Base-by-base conservation (phyloP, 108 stramenopile genomes). In the Nannochloropsis oceanica region DNA sequence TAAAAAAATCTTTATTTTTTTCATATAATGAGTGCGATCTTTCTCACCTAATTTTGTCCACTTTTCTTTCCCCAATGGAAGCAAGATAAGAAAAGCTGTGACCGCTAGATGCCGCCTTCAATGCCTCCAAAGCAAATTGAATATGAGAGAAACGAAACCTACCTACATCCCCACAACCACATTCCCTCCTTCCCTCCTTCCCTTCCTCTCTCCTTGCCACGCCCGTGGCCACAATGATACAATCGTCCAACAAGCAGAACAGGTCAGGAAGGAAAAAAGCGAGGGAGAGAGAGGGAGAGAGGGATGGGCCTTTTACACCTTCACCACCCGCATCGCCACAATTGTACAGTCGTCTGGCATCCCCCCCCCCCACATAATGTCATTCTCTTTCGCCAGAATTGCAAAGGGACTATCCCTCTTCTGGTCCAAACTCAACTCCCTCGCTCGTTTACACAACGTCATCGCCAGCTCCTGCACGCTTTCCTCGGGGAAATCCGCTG, bases 351-450 rank as follows among this genome's bases (percentile, higher is more conserved):
- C 95, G 86, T 97, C 95, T 1, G 96, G 96, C 96, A 97, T 92
- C 88, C 94, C 97, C 81, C 97, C 97, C 42, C 95, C 94, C 96
- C 96, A 98, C 97, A 98, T 96, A 34, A 98, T 95, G 87, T 98
- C 97, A 90, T 97, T 98, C 50, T 98, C 97, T 85, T 95, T 95
- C 59, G 95, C 96, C 84, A 98, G 90, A 18, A 97, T 88, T 14
- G 97, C 96, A 92, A 98, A 98, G 12, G 97, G 97, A 24, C 94
- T 95, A 86, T 98, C 97, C 14, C 92, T 85, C 0, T 88, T 83
- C 13, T 86, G 80, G 85, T 95, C 94, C 27, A 97, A 89, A 84
- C 94, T 94, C 50, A 94, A 92, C 89, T 96, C 95, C 20, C 95
- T 85, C 34, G 96, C 94, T 88, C 90, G 88, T 82, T 86, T 84